phyloP scores from a whole-genome alignment of 176 grass and related monocot genomes.

The Sorghum bicolor region DNA sequence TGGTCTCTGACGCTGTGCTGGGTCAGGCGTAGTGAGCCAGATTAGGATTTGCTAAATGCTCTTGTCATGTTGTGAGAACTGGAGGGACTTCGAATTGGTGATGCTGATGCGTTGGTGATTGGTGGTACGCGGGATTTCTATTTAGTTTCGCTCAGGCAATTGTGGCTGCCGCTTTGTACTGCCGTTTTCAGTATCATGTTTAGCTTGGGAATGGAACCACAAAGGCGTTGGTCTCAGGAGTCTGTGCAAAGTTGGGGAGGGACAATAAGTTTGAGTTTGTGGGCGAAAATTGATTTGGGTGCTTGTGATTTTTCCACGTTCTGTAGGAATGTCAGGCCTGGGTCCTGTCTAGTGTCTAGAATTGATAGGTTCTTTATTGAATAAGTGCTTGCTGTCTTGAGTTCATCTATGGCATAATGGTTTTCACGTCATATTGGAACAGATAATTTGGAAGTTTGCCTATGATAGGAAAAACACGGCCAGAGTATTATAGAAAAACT shows the following conservation, averaged over 20 bases:
- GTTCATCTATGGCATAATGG: neutral
- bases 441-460: neutral
- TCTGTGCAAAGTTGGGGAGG: neutral
- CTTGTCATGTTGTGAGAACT: neutral
- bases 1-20: neutral
- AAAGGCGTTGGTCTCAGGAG: neutral
- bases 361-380: neutral
- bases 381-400: neutral
- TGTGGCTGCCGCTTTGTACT: neutral
- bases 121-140: neutral
- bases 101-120: neutral
- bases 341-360: neutral
- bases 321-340: neutral
- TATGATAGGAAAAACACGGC: neutral
- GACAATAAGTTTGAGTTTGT: neutral
- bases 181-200: neutral
- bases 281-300: neutral
- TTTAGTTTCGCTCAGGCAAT: neutral
- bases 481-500: neutral
- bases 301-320: neutral
- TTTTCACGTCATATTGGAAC: neutral
- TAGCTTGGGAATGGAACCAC: neutral
- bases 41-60: neutral
- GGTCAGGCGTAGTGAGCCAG: neutral
- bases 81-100: neutral